A percentile compares a stretch with the other conserved stretches of the same genome.
Conservation (phyloP, 78 protist species). For the Fonticula alba region DNA sequence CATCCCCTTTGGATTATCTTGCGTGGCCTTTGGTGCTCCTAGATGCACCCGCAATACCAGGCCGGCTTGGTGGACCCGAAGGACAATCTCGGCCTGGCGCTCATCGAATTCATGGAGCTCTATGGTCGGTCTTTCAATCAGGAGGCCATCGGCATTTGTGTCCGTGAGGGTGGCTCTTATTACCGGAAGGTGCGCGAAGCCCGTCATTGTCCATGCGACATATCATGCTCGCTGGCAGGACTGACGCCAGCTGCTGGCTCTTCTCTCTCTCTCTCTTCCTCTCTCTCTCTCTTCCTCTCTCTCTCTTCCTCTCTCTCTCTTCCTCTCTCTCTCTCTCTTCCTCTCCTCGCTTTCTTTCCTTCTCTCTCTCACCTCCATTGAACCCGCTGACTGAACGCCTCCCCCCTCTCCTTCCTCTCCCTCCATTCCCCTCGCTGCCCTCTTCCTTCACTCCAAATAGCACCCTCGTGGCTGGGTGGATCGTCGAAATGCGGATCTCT, state of each 20-base stretch:
- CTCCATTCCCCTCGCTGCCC: not conserved
- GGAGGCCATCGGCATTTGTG: slow-evolving; percentile 2
- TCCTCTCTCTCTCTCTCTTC: not conserved
- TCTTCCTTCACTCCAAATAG: not conserved
- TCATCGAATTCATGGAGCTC: slow-evolving; percentile 27
- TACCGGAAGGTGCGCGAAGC: not conserved
- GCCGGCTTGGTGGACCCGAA: no score
- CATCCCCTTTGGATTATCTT: not conserved
- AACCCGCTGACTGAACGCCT: not conserved
- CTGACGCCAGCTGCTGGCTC: not conserved
- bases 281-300: not conserved
- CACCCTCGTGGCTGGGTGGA: not conserved
- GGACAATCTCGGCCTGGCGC: slow-evolving; percentile 21
- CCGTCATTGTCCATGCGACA: not conserved
- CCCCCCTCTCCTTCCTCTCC: no score
- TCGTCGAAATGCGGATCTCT: no score
- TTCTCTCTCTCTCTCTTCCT: not conserved
- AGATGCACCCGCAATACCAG: not conserved
- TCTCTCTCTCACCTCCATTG: not conserved
- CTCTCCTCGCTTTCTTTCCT: not conserved
- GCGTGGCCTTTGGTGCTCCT: not conserved
- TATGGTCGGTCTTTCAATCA: slow-evolving; percentile 22
- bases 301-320: not conserved
- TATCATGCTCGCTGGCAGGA: not conserved
- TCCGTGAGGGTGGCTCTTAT: slow-evolving; percentile 8